phyloP scores from a whole-genome alignment of 78 protist genomes.

The Cyanophora paradoxa region DNA sequence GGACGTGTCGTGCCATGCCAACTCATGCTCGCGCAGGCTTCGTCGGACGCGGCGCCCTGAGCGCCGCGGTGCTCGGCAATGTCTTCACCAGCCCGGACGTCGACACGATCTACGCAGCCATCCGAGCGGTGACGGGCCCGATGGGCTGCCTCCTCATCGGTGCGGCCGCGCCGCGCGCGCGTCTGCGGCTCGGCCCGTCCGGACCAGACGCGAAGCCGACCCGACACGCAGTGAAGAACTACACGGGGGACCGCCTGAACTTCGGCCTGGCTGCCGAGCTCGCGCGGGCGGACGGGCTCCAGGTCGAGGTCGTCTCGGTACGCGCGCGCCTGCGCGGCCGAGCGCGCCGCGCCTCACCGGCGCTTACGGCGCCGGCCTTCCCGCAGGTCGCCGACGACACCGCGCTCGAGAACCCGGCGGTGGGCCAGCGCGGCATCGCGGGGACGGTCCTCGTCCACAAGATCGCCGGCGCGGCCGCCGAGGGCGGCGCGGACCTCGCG shows the following conservation, averaged over 20 bases:
- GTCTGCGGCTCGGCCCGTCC: no score
- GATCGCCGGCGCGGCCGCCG: slow-evolving; percentile 58
- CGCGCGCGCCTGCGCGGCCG: no score
- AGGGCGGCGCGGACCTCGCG: no score
- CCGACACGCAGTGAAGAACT: slow-evolving; percentile 64
- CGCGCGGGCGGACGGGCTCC: slow-evolving; percentile 13
- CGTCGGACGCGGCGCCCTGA: slow-evolving; percentile 57
- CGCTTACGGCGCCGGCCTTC: no score
- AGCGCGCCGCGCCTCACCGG: no score
- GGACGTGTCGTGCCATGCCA: no score
- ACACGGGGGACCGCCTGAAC: slow-evolving; percentile 63
- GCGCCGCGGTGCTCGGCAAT: slow-evolving; percentile 56
- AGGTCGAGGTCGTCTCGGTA: no score
- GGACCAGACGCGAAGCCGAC: no score
- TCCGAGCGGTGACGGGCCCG: slow-evolving; percentile 29
- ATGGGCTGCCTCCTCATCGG: slow-evolving; percentile 48
- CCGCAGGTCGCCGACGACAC: no score
- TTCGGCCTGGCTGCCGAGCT: slow-evolving; percentile 42
- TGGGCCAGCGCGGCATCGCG: slow-evolving; percentile 26
- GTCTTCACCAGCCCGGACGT: slow-evolving; percentile 53
- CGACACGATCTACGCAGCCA: slow-evolving; percentile 35
- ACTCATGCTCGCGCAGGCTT: no score
- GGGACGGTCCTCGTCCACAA: slow-evolving; percentile 65
- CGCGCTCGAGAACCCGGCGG: no score
- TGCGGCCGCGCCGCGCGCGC: no score